Conservation (phyloP, 2,329 filamentous ascomycete species). For the Myriosclerotinia scirpicola region DNA sequence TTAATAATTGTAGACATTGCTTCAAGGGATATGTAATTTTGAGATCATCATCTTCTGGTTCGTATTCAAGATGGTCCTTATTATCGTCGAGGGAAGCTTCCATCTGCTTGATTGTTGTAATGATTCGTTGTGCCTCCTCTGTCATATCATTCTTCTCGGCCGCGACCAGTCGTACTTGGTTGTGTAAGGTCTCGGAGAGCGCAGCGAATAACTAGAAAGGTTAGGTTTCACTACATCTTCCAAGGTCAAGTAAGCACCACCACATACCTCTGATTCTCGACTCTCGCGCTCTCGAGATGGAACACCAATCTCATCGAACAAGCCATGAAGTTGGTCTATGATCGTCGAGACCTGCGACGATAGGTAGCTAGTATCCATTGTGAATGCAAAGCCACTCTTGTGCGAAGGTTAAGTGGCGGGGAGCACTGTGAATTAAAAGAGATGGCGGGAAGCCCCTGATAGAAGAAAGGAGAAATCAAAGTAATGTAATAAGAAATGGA, state of each 20-base stretch:
- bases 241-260: slow-evolving; percentile 21
- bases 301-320: slow-evolving; percentile 98
- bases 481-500: slow-evolving; percentile 2
- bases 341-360: slow-evolving; percentile 94
- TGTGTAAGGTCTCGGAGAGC: slow-evolving; percentile 86
- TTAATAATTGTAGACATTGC: slow-evolving; percentile 74
- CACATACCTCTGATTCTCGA: slow-evolving; percentile 80
- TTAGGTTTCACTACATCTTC: slow-evolving; percentile 26
- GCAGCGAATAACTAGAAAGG: slow-evolving; percentile 76
- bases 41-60: slow-evolving; percentile 65
- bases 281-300: slow-evolving; percentile 86
- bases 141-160: slow-evolving; percentile 86
- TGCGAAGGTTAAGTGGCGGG: slow-evolving; percentile 5
- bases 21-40: slow-evolving; percentile 80
- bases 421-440: slow-evolving; percentile 7
- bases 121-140: slow-evolving; percentile 84
- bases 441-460: slow-evolving; percentile 16
- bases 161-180: slow-evolving; percentile 81
- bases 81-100: slow-evolving; percentile 82
- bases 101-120: slow-evolving; percentile 89
- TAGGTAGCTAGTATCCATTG: slow-evolving; percentile 88
- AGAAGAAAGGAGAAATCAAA: slow-evolving; percentile 16
- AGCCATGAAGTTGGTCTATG: slow-evolving; percentile 85
- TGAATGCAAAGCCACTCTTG: slow-evolving; percentile 22
- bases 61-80: slow-evolving; percentile 62